Percentiles rank a stretch among this genome's conserved stretches.
Evolutionary conservation across 2,329 filamentous ascomycete genomes (phyloP).

Genomic region (Hysterium pulicare): DNA sequence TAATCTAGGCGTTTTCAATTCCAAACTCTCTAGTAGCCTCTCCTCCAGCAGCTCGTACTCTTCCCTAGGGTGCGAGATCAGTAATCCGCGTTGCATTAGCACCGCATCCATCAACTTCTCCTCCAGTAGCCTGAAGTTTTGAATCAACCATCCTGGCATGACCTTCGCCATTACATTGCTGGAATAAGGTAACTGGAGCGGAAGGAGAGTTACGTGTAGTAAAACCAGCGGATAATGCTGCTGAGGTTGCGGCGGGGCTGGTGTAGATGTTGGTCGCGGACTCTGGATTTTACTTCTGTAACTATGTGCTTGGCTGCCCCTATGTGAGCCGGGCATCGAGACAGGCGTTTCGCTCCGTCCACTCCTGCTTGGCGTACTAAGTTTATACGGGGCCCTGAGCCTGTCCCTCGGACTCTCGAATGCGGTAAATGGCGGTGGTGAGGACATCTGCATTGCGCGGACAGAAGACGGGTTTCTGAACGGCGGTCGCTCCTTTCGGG

Average conservation of each 20-base stretch:
- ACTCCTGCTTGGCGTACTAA: constrained; percentile 29
- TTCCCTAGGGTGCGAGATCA: constrained; percentile 74
- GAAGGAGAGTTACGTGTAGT: constrained; percentile 73
- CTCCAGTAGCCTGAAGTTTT: constrained; percentile 65
- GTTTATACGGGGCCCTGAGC: constrained; percentile 28
- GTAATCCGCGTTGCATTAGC: constrained; percentile 63
- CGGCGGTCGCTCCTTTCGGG: constrained; percentile 58
- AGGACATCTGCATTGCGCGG: constrained; percentile 69
- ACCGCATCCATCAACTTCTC: constrained; percentile 71
- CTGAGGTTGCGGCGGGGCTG: constrained; percentile 9
- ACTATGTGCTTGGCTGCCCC: constrained; percentile 22
- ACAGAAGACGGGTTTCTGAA: constrained; percentile 70
- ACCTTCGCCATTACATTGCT: constrained; percentile 47
- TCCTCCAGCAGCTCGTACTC: constrained; percentile 80
- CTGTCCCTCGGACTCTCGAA: constrained; percentile 29
- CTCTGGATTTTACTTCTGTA: constrained; percentile 39
- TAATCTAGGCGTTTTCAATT: constrained; percentile 67
- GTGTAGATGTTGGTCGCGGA: constrained; percentile 24
- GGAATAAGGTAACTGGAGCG: constrained; percentile 62
- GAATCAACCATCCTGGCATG: constrained; percentile 50
- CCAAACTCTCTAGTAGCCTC: constrained; percentile 69
- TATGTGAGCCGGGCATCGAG: constrained; percentile 23
- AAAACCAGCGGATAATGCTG: constrained; percentile 67
- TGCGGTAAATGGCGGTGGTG: constrained; percentile 41
- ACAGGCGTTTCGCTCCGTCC: constrained; percentile 26